A percentile compares a stretch with the other conserved stretches of the same genome.
Evolutionary conservation across 192 early-diverging fungal genomes (phyloP).

Genomic region (Allomyces macrogynus): DNA sequence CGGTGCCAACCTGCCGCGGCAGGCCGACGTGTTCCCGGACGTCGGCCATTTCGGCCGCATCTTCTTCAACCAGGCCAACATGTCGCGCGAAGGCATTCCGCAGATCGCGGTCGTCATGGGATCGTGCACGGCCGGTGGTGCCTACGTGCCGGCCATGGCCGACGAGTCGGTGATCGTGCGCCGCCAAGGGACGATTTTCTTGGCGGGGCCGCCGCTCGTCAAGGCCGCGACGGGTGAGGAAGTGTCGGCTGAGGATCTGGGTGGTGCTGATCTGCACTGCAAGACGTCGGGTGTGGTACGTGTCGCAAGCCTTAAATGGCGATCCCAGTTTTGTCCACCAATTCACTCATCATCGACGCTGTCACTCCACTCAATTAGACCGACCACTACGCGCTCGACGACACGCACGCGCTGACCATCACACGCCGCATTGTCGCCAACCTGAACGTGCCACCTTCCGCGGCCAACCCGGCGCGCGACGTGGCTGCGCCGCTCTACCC

Average conservation of each 20-base stretch:
- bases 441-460: conserved; percentile 38
- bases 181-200: conserved; percentile 89
- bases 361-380: conserved; percentile 15
- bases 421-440: conserved; percentile 67
- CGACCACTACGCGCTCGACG: conserved; percentile 71
- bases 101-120: conserved; percentile 96
- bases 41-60: conserved; percentile 84
- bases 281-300: conserved; percentile 14
- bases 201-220: conserved; percentile 87
- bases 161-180: conserved; percentile 92
- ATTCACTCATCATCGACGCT: neutral
- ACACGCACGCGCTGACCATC: conserved; percentile 68
- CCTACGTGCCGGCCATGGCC: conserved; percentile 95
- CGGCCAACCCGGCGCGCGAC: neutral
- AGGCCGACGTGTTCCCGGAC: conserved; percentile 92
- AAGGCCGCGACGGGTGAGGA: conserved; percentile 91
- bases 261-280: conserved; percentile 89
- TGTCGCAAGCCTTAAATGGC: neutral
- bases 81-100: conserved; percentile 64
- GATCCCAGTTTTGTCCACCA: neutral
- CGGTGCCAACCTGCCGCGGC: conserved; percentile 81
- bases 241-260: conserved; percentile 78
- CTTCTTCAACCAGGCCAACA: conserved; percentile 79
- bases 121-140: conserved; percentile 90
- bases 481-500: conserved; percentile 60